Base-by-base conservation (phyloP, 1,139 yeast species). In the Spathaspora sp. region DNA sequence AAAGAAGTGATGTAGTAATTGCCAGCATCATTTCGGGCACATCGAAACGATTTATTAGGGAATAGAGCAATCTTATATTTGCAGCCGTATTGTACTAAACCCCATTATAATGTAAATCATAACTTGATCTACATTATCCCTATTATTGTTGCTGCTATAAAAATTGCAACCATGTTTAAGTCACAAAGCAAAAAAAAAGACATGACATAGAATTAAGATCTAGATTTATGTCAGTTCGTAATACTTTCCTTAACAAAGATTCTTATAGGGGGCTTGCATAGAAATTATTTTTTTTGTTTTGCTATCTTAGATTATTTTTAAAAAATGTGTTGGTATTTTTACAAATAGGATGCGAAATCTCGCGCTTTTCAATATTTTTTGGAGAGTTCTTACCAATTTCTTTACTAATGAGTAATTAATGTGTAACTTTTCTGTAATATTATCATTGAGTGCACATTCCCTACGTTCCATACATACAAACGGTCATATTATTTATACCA, bases 221-320 rank as follows among this genome's bases (percentile, higher is more conserved):
- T 31, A 31, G 36, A 13, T 9, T 15, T 15, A 9, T 3, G 13
- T 31, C 10, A 31, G 8, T 31, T 31, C 4, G 33, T 29, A 29
- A 29, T 7, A 16, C n/a, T 5, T 6, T 31, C 18, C 36, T 13
- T 15, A 8, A 13, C 31, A 20, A 6, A 26, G 8, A 5, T 4
- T 24, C 8, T 24, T 37, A 17, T 37, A 37, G 39, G 39, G 39
- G 39, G 39, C 39, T 17, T 37, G 39, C 39, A 18, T 37, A 24
- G 16, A 36, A 20, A 36, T 36, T 7, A 11, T 37, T 37, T 37
- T 37, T 37, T 24, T 17, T 11, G 4, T 5, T 7, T 18, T 17
- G 6, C 18, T 15, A 20, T 20, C 23, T 31, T 31, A 18, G 15
- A 31, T 31, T 31, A 31, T 31, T 31, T 31, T 31, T 31, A 15